Evolutionary conservation across 148 eudicot genomes (phyloP), one percentile per base, ranked within the genome.

Genomic region (Vaccinium myrtillus): DNA sequence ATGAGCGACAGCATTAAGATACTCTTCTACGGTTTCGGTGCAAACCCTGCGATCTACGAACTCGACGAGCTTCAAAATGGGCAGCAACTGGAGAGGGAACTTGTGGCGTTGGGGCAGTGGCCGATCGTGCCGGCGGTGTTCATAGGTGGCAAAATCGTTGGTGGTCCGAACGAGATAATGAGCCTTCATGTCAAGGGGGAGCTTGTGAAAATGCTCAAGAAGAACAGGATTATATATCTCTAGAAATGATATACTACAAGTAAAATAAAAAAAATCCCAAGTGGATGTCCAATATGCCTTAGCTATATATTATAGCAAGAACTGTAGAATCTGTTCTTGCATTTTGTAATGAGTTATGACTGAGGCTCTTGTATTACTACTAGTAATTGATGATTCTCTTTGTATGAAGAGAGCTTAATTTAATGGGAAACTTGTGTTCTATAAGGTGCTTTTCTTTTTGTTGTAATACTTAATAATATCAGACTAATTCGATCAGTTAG

Each of bases 111-210:
- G 61, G 94, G 95, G 15, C 83, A 84, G 67, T 79, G 87, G 81
- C 89, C 93, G 16, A 87, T 87, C 75, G 88, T 91, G 36, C 98
- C 98, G 71, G 89, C 92, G 71, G 92, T 94, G 80, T 94, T 87
- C 88, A 91, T 94, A 10, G 96, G 93, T 30, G 87, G 92, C 51
- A 86, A 89, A 43, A 79, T 90, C 76, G 86, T 95, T 15, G 98
- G 98, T 13, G 98, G 98, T 23, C 84, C 98, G 65, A 88, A 93
- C 77, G 94, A 95, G 84, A 88, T 95, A 50, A 87, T 95, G 88
- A 91, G 94, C 87, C 93, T 93, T 67, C 96, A 95, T 77, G 87
- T 95, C 39, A 91, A 90, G 82, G 94, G 93, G 15, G 83, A 91
- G 82, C 86, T 95, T 18, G 90, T 87, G 18, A 89, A 89, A 6